These are phyloP conservation scores for Herpetospermum pedunculosum DNA, from an alignment of 306 rosid species.

Conservation along the genomic window DNA sequence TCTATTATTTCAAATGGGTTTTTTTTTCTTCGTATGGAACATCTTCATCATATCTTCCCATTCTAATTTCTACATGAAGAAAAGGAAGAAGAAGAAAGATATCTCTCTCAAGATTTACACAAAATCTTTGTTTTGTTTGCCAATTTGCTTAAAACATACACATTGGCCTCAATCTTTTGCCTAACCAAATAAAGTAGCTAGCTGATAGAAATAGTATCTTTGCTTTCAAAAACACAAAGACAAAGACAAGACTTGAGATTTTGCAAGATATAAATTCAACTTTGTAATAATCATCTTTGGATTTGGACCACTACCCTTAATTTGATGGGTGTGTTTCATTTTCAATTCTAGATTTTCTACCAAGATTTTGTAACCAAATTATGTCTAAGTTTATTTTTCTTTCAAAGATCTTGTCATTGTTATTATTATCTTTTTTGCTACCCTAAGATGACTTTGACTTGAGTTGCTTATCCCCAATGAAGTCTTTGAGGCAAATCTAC, in stretches of 20 bases:
- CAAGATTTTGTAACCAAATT: background rate
- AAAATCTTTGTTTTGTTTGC: slow-evolving; percentile 1
- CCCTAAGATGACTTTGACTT: background rate
- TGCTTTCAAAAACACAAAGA: background rate
- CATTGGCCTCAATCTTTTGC: background rate
- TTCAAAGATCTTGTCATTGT: background rate
- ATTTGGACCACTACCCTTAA: background rate
- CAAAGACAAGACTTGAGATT: slow-evolving; percentile 2
- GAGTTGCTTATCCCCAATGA: background rate
- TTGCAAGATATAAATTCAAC: background rate
- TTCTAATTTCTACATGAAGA: background rate
- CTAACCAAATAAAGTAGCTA: background rate
- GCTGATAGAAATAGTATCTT: background rate
- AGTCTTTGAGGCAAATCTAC: background rate
- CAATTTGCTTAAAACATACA: background rate
- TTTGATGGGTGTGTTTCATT: background rate
- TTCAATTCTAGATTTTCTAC: background rate
- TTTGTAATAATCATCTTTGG: background rate
- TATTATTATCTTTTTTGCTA: background rate
- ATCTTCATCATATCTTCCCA: background rate
- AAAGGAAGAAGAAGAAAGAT: background rate
- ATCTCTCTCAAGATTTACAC: background rate
- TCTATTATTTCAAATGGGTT: background rate
- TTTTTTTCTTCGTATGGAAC: background rate
- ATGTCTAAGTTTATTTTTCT: background rate